Percentiles rank a stretch among this genome's conserved stretches.
Conservation (phyloP, 2,329 filamentous ascomycete genomes). For the Chrysosporium queenslandicum region DNA sequence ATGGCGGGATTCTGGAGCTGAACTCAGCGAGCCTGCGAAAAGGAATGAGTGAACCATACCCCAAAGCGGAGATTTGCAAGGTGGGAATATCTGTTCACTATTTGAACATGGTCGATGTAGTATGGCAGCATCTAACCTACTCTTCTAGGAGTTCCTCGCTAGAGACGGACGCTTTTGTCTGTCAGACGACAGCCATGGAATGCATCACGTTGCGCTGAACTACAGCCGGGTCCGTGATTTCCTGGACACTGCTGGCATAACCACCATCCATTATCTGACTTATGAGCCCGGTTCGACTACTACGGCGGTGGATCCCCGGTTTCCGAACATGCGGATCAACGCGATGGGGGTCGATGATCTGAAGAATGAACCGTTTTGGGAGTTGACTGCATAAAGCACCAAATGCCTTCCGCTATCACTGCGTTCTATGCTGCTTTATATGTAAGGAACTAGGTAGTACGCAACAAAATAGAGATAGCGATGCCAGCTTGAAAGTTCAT, state of each 20-base stretch:
- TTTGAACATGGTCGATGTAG: not conserved
- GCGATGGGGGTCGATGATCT: conserved; percentile 29
- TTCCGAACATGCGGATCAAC: conserved; percentile 29
- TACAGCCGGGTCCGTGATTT: conserved; percentile 63
- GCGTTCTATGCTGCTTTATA: too few relatives aligned
- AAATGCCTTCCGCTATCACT: too few relatives aligned
- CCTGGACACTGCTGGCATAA: conserved; percentile 44
- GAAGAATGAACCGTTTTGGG: conserved; percentile 29
- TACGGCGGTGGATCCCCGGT: conserved; percentile 26
- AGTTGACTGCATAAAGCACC: not conserved
- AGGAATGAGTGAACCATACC: conserved; percentile 84
- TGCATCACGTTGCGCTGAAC: conserved; percentile 78
- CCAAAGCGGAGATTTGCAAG: conserved; percentile 65
- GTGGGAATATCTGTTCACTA: conserved; percentile 34
- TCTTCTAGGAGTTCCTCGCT: conserved; percentile 54
- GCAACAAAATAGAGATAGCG: too few relatives aligned
- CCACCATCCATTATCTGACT: conserved; percentile 31
- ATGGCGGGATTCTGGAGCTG: conserved; percentile 77
- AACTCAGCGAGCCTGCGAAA: conserved; percentile 84
- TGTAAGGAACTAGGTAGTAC: not conserved
- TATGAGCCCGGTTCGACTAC: conserved; percentile 20
- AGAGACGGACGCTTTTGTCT: conserved; percentile 76
- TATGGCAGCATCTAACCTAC: not conserved
- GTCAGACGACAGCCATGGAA: conserved; percentile 88
- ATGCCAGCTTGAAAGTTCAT: too few relatives aligned